Evolutionary conservation across 352 stramenopile species (phyloP), one percentile per base, ranked within the genome.

Genomic region (Phytopythium oedochilum): DNA sequence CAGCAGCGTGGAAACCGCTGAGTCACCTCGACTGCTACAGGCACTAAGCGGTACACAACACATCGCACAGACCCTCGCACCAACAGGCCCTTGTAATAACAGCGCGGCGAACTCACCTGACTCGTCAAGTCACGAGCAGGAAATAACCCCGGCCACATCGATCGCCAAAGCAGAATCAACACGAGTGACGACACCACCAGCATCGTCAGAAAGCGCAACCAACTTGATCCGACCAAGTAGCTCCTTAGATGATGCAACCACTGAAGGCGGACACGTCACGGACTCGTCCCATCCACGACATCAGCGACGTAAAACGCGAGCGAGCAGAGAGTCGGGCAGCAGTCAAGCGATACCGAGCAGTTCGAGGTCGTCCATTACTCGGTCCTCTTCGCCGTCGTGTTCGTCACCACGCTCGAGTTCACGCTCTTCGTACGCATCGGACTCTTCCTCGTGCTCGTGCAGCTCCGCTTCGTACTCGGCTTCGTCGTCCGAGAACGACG

Each of bases 361-460:
- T 15, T 45, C 40, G 6, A 11, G 47, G 20, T 57, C 53, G 3
- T 47, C 53, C 26, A 53, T 44, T 0, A 56, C 39, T n/a, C 57
- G 48, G 18, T 63, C 59, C 3, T 53, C 22, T 15, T 49, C 26
- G 12, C 65, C 53, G 2, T 67, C 62, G 4, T 63, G 44, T 0
- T 55, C 44, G n/a, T 64, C 45, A 0, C 55, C 20, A 15, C 17
- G 42, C 8, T 53, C 42, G 5, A 53, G 31, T 20, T 63, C 47
- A 3, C 66, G 5, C 69, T 46, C 14, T 71, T 26, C 38, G 7
- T 26, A 18, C n/a, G 38, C 9, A n/a, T 71, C 57, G 0, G 58
- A 48, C 23, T 64, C 48, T 12, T 68, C 36, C 32, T 68, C 59
- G n/a, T 43, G 39, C 9, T 61, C 61, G 35, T 67, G 55, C 23